Conservation (phyloP, 1,284 basidiomycete genomes). For the Ceratobasidium sp. region DNA sequence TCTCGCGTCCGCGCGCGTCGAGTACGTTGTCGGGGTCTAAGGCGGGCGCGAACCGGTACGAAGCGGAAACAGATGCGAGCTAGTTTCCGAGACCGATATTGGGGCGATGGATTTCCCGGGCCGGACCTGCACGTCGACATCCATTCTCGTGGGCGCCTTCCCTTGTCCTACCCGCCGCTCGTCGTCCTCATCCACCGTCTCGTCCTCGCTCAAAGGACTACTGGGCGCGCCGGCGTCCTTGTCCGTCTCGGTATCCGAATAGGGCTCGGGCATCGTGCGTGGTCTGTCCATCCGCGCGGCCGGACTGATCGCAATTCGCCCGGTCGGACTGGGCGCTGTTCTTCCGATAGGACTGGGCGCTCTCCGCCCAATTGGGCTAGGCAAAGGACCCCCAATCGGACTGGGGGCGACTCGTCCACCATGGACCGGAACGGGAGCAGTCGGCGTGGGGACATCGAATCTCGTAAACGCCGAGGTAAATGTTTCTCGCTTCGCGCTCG, state of each 20-base stretch:
- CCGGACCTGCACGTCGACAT: background rate
- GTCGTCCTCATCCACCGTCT: constrained; percentile 36
- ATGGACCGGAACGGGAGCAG: background rate
- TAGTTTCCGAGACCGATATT: background rate
- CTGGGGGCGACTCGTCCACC: background rate
- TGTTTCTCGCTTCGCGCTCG: background rate
- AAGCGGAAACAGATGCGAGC: background rate
- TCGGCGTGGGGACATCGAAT: background rate
- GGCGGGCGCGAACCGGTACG: background rate
- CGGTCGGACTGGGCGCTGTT: background rate
- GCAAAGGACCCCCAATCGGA: background rate
- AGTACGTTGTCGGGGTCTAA: background rate
- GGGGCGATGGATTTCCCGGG: background rate
- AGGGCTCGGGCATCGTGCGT: constrained; percentile 2
- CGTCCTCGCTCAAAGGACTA: constrained; percentile 26
- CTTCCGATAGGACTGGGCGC: background rate
- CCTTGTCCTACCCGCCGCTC: background rate
- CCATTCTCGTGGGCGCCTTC: background rate
- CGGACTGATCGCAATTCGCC: background rate
- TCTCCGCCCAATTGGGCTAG: background rate
- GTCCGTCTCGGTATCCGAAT: constrained; percentile 39
- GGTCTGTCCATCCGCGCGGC: too few relatives aligned
- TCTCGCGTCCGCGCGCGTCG: constrained; percentile 9
- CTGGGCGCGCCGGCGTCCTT: constrained; percentile 15
- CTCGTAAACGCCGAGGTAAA: background rate